A percentile compares a stretch with the other conserved stretches of the same genome.
Evolutionary conservation across 2,329 filamentous ascomycete species (phyloP).

Genomic region (Cladophialophora immunda): DNA sequence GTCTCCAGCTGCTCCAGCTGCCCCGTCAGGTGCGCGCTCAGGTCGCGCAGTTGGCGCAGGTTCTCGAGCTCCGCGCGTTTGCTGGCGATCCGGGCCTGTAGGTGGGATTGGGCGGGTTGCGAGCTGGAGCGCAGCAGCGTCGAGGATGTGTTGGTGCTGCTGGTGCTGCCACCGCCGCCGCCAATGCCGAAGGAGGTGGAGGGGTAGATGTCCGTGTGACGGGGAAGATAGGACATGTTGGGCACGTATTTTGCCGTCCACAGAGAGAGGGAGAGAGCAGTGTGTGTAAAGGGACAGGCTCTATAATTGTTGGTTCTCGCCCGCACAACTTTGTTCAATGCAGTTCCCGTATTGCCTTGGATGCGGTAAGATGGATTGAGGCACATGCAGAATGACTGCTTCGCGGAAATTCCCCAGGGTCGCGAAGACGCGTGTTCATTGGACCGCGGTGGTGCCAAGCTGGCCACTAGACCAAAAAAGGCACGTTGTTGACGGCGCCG

Average conservation of each 20-base stretch:
- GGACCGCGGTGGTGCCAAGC: neutral
- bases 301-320: too few relatives aligned
- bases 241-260: neutral
- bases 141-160: constrained; percentile 36
- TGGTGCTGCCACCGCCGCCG: constrained; percentile 38
- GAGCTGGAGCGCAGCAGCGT: constrained; percentile 38
- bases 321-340: too few relatives aligned
- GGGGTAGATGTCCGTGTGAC: constrained; percentile 38
- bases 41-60: constrained; percentile 67
- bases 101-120: constrained; percentile 57
- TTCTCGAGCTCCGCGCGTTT: constrained; percentile 71
- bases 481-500: constrained; percentile 15
- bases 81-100: constrained; percentile 69
- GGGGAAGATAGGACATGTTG: neutral
- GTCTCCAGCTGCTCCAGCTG: constrained; percentile 71
- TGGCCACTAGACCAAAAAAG: constrained; percentile 3
- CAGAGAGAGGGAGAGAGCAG: neutral
- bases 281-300: too few relatives aligned
- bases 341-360: neutral
- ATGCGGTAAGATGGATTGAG: neutral
- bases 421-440: constrained; percentile 3
- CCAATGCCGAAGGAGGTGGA: constrained; percentile 43
- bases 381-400: neutral
- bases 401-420: constrained; percentile 9
- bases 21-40: constrained; percentile 67